Conservation (phyloP, 1,284 basidiomycete species). For the Ceratobasidium sp. region DNA sequence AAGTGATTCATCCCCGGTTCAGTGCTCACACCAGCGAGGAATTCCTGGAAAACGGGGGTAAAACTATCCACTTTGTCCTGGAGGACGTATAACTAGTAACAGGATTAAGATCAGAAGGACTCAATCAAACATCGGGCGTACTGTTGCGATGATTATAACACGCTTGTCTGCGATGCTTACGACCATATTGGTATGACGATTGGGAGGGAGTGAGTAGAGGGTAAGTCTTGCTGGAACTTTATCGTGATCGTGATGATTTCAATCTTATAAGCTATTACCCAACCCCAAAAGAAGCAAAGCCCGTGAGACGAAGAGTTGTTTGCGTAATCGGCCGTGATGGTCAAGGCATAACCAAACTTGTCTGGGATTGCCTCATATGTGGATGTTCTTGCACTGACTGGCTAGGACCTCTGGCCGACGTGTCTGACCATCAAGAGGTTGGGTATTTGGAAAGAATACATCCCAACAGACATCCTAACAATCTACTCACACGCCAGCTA, state of each 20-base stretch:
- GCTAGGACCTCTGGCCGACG: too few species aligned
- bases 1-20: slow-evolving; percentile 36
- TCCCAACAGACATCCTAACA: too few species aligned
- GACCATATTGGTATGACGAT: too few species aligned
- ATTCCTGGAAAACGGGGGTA: slow-evolving; percentile 1
- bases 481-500: neutral
- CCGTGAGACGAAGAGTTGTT: neutral
- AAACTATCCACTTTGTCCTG: neutral
- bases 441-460: neutral
- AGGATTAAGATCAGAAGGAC: neutral
- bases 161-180: slow-evolving; percentile 9
- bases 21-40: neutral
- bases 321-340: neutral
- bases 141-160: slow-evolving; percentile 20
- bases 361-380: too few species aligned
- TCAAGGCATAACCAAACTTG: neutral
- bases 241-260: too few species aligned
- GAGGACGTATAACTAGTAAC: neutral
- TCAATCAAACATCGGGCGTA: neutral
- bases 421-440: neutral
- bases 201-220: too few species aligned
- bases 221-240: too few species aligned
- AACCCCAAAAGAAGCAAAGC: too few species aligned
- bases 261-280: too few species aligned
- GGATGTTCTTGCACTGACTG: too few species aligned